Conservation (phyloP, 305 asterid species). For the Coffea humblotiana region DNA sequence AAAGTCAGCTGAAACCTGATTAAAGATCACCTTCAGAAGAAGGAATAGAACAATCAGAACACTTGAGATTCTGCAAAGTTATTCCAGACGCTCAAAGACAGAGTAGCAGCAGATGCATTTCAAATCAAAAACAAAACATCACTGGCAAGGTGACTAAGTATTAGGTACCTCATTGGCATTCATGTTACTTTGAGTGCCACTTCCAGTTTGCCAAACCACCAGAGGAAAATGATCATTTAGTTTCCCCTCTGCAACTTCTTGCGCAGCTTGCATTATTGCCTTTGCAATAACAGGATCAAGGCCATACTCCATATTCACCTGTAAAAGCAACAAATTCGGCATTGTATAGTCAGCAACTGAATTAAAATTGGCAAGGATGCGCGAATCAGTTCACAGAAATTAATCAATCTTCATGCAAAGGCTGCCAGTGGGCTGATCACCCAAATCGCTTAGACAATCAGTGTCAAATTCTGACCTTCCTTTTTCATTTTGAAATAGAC, state of each 20-base stretch:
- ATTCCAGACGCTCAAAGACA: not conserved
- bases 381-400: not conserved
- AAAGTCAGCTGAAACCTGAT: slow-evolving; percentile 20
- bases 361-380: not conserved
- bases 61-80: too few species aligned
- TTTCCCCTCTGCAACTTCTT: slow-evolving; percentile 96
- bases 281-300: slow-evolving; percentile 91
- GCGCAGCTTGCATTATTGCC: slow-evolving; percentile 95
- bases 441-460: not conserved
- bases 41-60: not conserved
- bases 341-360: not conserved
- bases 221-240: slow-evolving; percentile 89
- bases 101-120: not conserved
- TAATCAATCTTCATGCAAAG: not conserved
- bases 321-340: slow-evolving; percentile 19
- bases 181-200: slow-evolving; percentile 99
- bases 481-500: not conserved
- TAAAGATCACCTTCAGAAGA: slow-evolving; percentile 4
- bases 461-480: not conserved
- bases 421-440: not conserved
- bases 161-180: slow-evolving; percentile 89
- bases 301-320: slow-evolving; percentile 94
- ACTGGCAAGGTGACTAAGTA: slow-evolving; percentile 5
- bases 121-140: not conserved
- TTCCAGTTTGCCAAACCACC: slow-evolving; percentile 99